Conservation (phyloP, 1,284 basidiomycete species). For the Melampsora americana region DNA sequence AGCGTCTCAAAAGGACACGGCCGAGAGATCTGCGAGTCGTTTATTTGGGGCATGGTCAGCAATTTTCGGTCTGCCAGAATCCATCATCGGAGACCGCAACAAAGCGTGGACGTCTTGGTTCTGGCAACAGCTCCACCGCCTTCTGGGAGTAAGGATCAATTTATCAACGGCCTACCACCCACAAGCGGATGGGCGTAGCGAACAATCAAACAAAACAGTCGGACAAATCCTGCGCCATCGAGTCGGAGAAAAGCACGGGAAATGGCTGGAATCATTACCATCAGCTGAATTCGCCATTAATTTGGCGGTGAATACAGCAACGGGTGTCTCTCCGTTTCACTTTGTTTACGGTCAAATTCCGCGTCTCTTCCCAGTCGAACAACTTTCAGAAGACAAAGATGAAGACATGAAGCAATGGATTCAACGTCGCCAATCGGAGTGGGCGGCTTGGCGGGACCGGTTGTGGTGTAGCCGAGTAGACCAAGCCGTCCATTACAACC, state of each 20-base stretch:
- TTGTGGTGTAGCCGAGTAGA: no score
- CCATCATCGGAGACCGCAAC: constrained; percentile 49
- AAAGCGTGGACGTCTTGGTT: constrained; percentile 49
- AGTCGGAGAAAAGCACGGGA: neutral
- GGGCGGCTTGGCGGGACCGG: no score
- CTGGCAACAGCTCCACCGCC: constrained; percentile 48
- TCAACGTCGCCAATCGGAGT: no score
- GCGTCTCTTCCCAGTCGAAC: no score
- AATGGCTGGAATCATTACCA: constrained; percentile 44
- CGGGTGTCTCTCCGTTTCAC: no score
- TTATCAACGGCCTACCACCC: constrained; percentile 50
- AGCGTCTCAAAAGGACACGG: no score
- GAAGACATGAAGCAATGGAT: no score
- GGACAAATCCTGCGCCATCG: constrained; percentile 46
- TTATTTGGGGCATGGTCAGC: constrained; percentile 1
- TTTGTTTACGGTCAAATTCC: no score
- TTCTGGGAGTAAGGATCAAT: constrained; percentile 46
- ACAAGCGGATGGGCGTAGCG: constrained; percentile 50
- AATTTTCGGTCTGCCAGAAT: no score
- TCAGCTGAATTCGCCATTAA: neutral
- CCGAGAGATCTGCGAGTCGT: neutral
- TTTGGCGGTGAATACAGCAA: no score
- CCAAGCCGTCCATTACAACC: no score
- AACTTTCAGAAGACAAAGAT: no score
- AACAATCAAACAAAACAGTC: constrained; percentile 55